Conservation (phyloP, 1,284 basidiomycete species). For the Ganoderma sp. region DNA sequence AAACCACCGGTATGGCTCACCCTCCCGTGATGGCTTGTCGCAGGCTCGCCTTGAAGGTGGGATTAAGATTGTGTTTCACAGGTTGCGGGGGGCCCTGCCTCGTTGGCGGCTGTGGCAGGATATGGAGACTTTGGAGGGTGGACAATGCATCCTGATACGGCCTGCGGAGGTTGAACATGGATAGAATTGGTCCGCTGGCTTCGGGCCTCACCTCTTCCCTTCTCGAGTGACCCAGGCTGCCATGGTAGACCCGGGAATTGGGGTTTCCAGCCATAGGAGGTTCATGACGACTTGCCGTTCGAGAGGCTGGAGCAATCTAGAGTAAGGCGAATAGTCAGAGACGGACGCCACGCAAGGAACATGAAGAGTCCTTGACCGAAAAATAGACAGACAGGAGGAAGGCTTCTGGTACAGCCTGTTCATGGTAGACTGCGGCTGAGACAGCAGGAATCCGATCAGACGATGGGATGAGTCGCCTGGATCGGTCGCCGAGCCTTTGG, state of each 20-base stretch:
- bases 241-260: slow-evolving; percentile 75
- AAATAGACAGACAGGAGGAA: slow-evolving; percentile 93
- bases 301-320: slow-evolving; percentile 82
- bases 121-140: slow-evolving; percentile 76
- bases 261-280: slow-evolving; percentile 87
- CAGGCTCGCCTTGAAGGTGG: slow-evolving; percentile 81
- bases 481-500: slow-evolving; percentile 20
- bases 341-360: slow-evolving; percentile 14
- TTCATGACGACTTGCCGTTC: slow-evolving; percentile 93
- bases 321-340: slow-evolving; percentile 24
- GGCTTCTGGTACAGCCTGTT: slow-evolving; percentile 88
- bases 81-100: slow-evolving; percentile 40
- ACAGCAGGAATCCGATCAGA: slow-evolving; percentile 83
- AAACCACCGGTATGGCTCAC: slow-evolving; percentile 52
- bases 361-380: slow-evolving; percentile 63
- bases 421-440: slow-evolving; percentile 84
- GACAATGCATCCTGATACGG: slow-evolving; percentile 73
- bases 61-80: slow-evolving; percentile 71
- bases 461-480: slow-evolving; percentile 53
- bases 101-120: slow-evolving; percentile 57
- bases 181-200: background rate
- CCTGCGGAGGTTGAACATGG: slow-evolving; percentile 49
- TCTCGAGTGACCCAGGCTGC: slow-evolving; percentile 84
- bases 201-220: slow-evolving; percentile 64
- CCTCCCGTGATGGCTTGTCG: slow-evolving; percentile 92